These are phyloP conservation scores for Craterostigma plantagineum DNA, from an alignment of 257 asterid genomes.

Conservation along the genomic window DNA sequence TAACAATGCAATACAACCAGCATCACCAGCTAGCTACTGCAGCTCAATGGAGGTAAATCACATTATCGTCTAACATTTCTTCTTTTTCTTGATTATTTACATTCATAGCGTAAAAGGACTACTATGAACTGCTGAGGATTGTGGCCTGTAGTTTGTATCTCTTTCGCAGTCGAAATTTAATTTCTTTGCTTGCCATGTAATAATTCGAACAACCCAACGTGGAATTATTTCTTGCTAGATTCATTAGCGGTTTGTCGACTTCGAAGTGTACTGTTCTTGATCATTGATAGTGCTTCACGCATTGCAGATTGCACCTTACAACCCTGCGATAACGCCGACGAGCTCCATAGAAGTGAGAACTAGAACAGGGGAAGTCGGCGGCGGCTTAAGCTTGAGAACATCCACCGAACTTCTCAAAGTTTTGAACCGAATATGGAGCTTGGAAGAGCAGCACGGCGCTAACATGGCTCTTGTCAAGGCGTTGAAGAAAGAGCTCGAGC, in stretches of 20 bases:
- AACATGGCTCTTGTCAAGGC: conserved; percentile 51
- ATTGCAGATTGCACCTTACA: conserved; percentile 67
- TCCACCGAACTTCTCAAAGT: conserved; percentile 82
- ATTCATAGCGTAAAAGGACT: not conserved
- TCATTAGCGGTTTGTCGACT: too few species aligned
- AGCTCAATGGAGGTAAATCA: conserved; percentile 92
- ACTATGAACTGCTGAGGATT: not conserved
- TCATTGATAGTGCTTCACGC: not conserved
- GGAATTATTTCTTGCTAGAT: too few species aligned
- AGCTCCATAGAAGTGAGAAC: conserved; percentile 65
- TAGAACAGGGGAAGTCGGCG: conserved; percentile 36
- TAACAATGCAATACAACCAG: conserved; percentile 62
- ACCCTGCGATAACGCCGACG: conserved; percentile 59
- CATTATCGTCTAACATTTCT: conserved; percentile 6
- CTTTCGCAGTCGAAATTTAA: too few species aligned
- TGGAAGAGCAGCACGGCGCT: conserved; percentile 89
- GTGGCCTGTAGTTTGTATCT: too few species aligned
- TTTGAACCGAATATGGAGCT: conserved; percentile 75
- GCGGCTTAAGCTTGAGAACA: conserved; percentile 59
- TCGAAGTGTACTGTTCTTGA: not conserved
- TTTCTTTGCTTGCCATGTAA: too few species aligned
- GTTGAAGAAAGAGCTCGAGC: conserved; percentile 54
- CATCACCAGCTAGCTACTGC: conserved; percentile 79
- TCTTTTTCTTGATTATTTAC: not conserved
- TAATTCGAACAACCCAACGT: too few species aligned